Base-by-base conservation (phyloP, 208 protist species). In the Naegleria lovaniensis region DNA sequence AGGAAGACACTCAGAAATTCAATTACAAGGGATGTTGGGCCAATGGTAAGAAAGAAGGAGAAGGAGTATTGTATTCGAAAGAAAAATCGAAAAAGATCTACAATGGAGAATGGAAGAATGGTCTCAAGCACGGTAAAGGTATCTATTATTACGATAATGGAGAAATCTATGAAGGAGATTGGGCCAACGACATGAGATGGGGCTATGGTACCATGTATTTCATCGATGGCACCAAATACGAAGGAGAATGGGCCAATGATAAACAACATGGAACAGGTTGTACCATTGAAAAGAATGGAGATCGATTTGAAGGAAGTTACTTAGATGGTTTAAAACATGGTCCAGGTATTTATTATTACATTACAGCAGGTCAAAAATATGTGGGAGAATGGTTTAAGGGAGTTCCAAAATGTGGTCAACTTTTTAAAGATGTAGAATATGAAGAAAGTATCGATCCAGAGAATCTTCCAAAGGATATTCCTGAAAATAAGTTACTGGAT, bases 181-280 rank as follows among this genome's bases (percentile, higher is more conserved):
- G 91, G 91, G 25, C 2, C 0, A 25, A 58, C 3, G 41, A 58
- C 38, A 85, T 38, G 15, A 51, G 85, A 40, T 25, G 48, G n/a
- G 91, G 91, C 33, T 39, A 58, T 15, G 91, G 91, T 0, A 36
- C 39, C 5, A 83, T 90, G 83, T 55, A 84, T 39, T 88, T 75
- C 59, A 3, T 11, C 15, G 90, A 90, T 58, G 59, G 87, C 3
- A 91, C 29, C 4, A 85, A 85, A 38, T 91, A 91, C 79, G 92
- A 96, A 22, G 97, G 97, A 40, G 90, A 96, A 22, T 98, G 95
- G 95, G 91, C 84, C 16, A 89, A 90, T n/a, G 95, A 97, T 87
- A 92, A 94, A 75, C 93, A 94, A 0, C 92, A 96, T 87, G 96
- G 96, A 51, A 38, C 2, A 22, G 91, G 91, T 52, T n/a, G 39